Base-by-base conservation (phyloP, 2,329 filamentous ascomycete genomes). In the Hypoxylon sp. region DNA sequence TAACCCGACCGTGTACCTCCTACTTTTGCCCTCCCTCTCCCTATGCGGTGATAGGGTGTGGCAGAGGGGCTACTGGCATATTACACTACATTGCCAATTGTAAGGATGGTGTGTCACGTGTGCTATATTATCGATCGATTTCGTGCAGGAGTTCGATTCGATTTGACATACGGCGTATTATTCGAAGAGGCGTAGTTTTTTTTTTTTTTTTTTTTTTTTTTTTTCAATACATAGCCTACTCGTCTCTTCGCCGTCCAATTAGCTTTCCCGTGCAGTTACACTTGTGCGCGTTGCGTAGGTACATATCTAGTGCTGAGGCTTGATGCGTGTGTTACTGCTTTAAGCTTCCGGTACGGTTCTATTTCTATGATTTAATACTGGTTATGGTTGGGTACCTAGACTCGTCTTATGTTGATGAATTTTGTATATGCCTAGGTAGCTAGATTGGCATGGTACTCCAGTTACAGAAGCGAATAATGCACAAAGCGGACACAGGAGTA, bases 71-170 rank as follows among this genome's bases (percentile, higher is more conserved):
- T 34, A 32, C 48, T n/a, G 48, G n/a, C 28, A 32, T 21, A 53
- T 38, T 21, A 53, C 50, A 43, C 38, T 21, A 10, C 38, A 21
- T 43, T 43, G 9, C 38, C 7, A 43, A 9, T 43, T 14, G 38
- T 28, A 49, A 49, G 45, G 45, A 30, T 49, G 21, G 23, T 7
- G 38, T 43, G 1, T 43, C 17, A 43, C 38, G 38, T 43, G 38
- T 43, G 38, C 38, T 43, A 11, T 19, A 34, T 9, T 55, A 43
- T 53, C 51, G 51, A 41, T 53, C 51, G 51, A 53, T 53, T 53
- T 21, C 6, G 38, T 53, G 51, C 51, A 43, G 51, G 51, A 41
- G 34, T 38, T 41, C 21, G 34, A 53, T 23, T 32, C 30, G n/a
- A 45, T 10, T 25, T 3, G 19, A 3, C n/a, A 57, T 48, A 57